Conservation (phyloP, 441 rosid genomes). For the Populus hybrid region DNA sequence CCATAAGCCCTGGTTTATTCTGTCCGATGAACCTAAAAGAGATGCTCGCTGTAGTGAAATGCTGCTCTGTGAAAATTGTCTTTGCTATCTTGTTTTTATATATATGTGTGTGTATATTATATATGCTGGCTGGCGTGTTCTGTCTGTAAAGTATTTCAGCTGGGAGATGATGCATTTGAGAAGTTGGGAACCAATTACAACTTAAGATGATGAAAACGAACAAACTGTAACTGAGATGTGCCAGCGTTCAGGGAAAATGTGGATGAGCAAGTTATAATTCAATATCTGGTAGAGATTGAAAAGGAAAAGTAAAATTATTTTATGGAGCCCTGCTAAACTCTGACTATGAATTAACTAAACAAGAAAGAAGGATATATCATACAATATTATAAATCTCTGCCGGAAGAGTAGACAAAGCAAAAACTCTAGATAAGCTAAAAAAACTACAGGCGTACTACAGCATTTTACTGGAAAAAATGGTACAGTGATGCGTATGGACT, state of each 20-base stretch:
- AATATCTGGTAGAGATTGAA: background rate
- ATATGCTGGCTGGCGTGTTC: background rate
- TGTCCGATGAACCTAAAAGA: background rate
- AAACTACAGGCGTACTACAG: conserved; percentile 5
- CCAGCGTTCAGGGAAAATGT: background rate
- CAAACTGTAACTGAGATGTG: background rate
- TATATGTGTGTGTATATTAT: background rate
- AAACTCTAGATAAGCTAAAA: background rate
- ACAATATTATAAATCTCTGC: conserved; percentile 18
- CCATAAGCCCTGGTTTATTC: background rate
- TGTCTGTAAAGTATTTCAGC: background rate
- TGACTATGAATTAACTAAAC: background rate
- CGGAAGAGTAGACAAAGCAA: conserved; percentile 4
- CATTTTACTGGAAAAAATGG: background rate
- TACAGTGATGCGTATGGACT: background rate
- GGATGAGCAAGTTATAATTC: background rate
- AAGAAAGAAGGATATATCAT: conserved; percentile 3
- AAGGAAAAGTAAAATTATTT: background rate
- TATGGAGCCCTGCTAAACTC: background rate
- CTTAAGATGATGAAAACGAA: background rate
- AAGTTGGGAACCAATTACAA: background rate
- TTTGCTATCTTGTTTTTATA: background rate
- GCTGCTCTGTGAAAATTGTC: background rate
- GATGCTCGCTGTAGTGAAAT: background rate
- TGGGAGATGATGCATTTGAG: background rate